Percentiles rank a stretch among this genome's conserved stretches.
phyloP scores from a whole-genome alignment of 345 rosid species.

The Pelargonium nanum region DNA sequence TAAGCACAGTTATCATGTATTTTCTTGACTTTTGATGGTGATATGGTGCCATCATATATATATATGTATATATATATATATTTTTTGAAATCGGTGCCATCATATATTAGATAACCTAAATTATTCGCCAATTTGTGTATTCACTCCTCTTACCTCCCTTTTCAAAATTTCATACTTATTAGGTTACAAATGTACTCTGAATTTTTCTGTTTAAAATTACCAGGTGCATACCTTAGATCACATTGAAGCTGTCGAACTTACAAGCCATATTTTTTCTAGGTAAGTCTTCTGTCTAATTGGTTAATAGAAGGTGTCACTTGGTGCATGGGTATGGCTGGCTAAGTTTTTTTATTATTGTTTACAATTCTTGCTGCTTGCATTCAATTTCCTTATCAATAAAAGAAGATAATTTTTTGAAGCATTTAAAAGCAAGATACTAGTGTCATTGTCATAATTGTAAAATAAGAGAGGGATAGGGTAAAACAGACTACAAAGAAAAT shows the following conservation, averaged over 20 bases:
- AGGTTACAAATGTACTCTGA: conserved; percentile 5
- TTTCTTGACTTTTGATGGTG: not conserved
- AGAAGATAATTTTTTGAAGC: no score
- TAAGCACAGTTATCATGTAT: not conserved
- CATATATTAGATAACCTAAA: not conserved
- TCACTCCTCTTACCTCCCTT: not conserved
- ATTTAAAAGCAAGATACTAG: not conserved
- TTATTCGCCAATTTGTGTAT: not conserved
- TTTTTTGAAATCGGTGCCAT: no score
- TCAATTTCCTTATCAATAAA: no score
- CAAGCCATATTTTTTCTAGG: conserved; percentile 71
- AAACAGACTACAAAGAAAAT: not conserved
- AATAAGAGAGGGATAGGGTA: not conserved
- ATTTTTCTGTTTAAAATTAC: conserved; percentile 16
- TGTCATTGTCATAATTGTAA: not conserved
- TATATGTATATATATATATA: no score
- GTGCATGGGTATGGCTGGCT: not conserved
- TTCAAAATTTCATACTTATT: not conserved
- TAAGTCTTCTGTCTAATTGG: conserved; percentile 12
- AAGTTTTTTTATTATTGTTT: not conserved
- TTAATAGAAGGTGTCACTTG: not conserved
- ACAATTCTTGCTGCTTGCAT: no score
- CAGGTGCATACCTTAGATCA: conserved; percentile 84
- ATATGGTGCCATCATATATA: not conserved
- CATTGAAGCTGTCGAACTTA: conserved; percentile 60